Base-by-base conservation (phyloP, 1,284 basidiomycete species). In the Grifola frondosa region DNA sequence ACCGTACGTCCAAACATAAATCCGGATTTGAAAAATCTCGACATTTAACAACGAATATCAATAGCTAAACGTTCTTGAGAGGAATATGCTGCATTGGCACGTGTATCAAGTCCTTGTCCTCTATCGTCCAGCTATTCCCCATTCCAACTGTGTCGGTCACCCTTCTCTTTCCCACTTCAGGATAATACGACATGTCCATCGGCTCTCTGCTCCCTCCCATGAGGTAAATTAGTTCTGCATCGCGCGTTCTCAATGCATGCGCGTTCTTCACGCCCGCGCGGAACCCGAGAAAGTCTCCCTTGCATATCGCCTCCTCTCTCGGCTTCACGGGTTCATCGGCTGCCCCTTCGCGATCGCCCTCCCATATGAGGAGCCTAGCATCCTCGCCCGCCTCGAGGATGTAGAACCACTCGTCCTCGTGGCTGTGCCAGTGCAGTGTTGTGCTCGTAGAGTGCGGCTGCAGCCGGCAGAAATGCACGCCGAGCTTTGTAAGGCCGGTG, bases 391-490 rank as follows among this genome's bases (percentile, higher is more conserved):
- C 60, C n/a, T 60, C 57, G 33, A 63, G 34, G 37, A 63, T 51
- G 44, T 57, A 63, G 40, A 52, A 46, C 57, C 57, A 63, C 46
- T 63, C 61, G 44, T 63, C 61, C 23, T 60, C 58, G 25, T 47
- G 45, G 29, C 37, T 49, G 44, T 63, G 61, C 53, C 57, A 60
- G 50, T 63, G 61, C 29, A 56, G 31, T 19, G 54, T 51, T 17
- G 56, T 52, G 42, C 54, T 59, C 39, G 45, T 53, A 32, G 48
- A 50, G 37, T 50, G 38, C 3, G 61, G 53, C 3, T 54, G 49
- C 19, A 58, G 45, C 25, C 54, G 57, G 32, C 52, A 54, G 49
- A 56, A 41, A 37, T 63, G 61, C 30, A 63, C 54, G 28, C 53
- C 59, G 5, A 53, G 48, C 46, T 54, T 54, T 11, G 54, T 52